A percentile compares a stretch with the other conserved stretches of the same genome.
phyloP scores from a whole-genome alignment of 306 rosid species.

The Amphicarpaea edgeworthii region DNA sequence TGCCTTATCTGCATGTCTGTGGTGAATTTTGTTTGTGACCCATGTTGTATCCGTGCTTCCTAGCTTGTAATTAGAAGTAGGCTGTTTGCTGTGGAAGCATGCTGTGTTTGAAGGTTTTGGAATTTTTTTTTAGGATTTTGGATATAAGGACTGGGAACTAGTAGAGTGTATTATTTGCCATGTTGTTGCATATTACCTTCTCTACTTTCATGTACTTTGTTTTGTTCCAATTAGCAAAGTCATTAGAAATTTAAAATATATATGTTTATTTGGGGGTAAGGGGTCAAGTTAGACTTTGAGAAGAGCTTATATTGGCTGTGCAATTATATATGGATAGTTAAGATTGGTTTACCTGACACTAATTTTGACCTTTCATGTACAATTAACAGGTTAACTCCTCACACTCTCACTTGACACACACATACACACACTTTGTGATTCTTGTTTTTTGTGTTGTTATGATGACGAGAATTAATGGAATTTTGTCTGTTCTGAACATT shows the following conservation, averaged over 20 bases:
- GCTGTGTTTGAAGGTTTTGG: constrained; percentile 2
- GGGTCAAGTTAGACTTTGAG: background rate
- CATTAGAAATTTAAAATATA: constrained; percentile 1
- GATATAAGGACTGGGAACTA: constrained; percentile 15
- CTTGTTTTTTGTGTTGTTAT: background rate
- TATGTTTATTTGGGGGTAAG: background rate
- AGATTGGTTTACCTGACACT: background rate
- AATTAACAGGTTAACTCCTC: background rate
- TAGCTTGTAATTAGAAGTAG: background rate
- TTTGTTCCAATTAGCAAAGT: constrained; percentile 7
- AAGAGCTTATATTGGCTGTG: background rate
- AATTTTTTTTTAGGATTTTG: background rate
- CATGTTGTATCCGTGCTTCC: background rate
- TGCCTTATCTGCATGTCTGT: background rate
- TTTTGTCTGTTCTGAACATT: background rate
- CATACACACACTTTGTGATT: background rate
- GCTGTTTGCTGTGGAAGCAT: constrained; percentile 36
- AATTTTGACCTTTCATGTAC: background rate
- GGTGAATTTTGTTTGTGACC: background rate
- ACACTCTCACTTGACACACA: background rate
- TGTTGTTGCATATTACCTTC: background rate
- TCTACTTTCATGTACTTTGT: background rate
- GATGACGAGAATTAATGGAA: background rate
- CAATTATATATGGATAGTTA: background rate
- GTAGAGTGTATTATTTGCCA: background rate